Evolutionary conservation across 2,329 filamentous ascomycete genomes (phyloP), one percentile per base, ranked within the genome.

Genomic region (Cadophora sp.): DNA sequence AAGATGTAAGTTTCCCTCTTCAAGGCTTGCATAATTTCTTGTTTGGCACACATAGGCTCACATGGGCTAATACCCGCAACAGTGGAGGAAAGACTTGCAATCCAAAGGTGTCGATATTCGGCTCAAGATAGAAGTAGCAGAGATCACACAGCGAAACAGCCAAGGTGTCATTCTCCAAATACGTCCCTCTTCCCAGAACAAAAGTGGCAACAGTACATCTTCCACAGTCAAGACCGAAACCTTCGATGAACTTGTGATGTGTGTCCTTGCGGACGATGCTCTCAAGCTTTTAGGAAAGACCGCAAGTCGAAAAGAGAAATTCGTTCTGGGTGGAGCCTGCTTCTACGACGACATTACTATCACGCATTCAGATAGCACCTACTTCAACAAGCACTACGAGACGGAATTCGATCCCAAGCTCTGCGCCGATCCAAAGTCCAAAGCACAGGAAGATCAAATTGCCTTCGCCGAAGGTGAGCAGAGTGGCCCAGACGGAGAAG

Each of bases 321-420:
- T 85, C 53, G 86, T 95, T 11, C 85, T 94, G 0, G 89, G 90
- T n/a, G 87, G 88, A 19, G 91, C 91, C 11, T 88, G 87, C 68
- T 88, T 91, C 77, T 87, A 85, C 74, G 86, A 92, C 80, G 90
- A 92, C 76, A 86, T 92, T 65, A 92, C 90, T 16, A 84, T 92
- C 70, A 92, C 90, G 1, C 90, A 92, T 76, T 85, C 82, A 72
- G 90, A 92, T 76, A 79, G 81, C 6, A 80, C 83, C 12, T 92
- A 92, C 79, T 91, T 92, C 81, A 83, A 86, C 66, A 85, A 84
- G 56, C 87, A 92, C 78, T 92, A 92, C 80, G 89, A 91, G 73
- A 90, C 86, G 55, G 80, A 80, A 66, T 90, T 86, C 79, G 82
- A 83, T 69, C 73, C 80, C 0, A 79, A 85, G 0, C 83, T 86